These are phyloP conservation scores for Trebouxia sp. DNA, from an alignment of 139 green algal genomes.

Conservation along the genomic window DNA sequence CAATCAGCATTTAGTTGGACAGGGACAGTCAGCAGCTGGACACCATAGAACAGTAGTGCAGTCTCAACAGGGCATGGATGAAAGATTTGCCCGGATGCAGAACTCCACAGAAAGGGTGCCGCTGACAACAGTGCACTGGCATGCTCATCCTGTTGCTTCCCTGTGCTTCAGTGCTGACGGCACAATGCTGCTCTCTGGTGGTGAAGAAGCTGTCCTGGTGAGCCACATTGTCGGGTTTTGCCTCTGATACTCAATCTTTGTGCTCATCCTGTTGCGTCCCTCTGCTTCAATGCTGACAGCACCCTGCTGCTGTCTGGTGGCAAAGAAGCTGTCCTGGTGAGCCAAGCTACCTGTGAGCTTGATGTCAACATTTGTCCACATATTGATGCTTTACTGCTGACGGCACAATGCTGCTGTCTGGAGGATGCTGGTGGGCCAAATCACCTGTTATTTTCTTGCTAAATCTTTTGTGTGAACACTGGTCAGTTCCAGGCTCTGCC, in stretches of 20 bases:
- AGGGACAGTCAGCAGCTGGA: background rate
- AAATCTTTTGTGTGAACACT: no score
- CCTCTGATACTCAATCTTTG: background rate
- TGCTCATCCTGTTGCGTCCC: background rate
- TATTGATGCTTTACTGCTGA: no score
- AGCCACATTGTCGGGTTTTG: background rate
- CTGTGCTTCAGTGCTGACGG: slow-evolving; percentile 79
- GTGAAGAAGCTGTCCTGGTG: slow-evolving; percentile 79
- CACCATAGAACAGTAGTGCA: background rate
- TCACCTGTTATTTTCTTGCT: no score
- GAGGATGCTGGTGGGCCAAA: no score
- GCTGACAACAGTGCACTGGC: slow-evolving; percentile 84
- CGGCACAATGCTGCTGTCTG: background rate
- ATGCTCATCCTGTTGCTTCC: slow-evolving; percentile 68
- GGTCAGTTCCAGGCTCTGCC: no score
- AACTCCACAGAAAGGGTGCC: slow-evolving; percentile 18
- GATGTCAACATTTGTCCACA: no score
- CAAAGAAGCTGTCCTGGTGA: slow-evolving; percentile 76
- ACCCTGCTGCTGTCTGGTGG: slow-evolving; percentile 83
- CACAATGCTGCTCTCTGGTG: slow-evolving; percentile 80
- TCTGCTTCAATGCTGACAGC: slow-evolving; percentile 49
- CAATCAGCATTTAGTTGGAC: background rate
- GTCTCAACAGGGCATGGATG: background rate
- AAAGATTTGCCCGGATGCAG: background rate
- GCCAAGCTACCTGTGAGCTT: no score